Evolutionary conservation across 176 grass and related monocot genomes (phyloP).

Genomic region (Bolboschoenus planiculmis): DNA sequence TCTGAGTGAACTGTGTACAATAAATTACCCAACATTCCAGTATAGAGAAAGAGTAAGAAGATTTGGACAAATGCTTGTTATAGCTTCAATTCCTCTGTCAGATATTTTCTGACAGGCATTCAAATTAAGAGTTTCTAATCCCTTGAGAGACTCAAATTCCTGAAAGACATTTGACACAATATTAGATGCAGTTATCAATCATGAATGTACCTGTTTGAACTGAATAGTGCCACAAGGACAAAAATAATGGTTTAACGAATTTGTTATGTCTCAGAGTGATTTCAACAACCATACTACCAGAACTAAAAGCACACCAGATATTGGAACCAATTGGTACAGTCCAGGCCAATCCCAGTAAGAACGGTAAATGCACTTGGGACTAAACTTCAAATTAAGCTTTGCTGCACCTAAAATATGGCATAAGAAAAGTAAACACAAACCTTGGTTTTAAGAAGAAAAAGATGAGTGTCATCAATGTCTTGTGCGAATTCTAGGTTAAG

Average conservation of each 20-base stretch:
- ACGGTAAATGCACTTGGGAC: background rate
- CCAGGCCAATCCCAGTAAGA: background rate
- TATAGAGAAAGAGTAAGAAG: slow-evolving; percentile 50
- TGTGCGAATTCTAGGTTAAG: slow-evolving; percentile 82
- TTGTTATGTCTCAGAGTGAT: background rate
- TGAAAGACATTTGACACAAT: slow-evolving; percentile 24
- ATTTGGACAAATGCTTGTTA: slow-evolving; percentile 57
- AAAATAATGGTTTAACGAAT: background rate
- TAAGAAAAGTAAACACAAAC: slow-evolving; percentile 16
- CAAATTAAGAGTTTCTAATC: slow-evolving; percentile 62
- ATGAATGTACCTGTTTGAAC: background rate
- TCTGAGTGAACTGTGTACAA: slow-evolving; percentile 3
- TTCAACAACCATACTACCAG: background rate
- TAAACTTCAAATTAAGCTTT: background rate
- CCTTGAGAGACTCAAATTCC: slow-evolving; percentile 42
- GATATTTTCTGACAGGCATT: slow-evolving; percentile 86
- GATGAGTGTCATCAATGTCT: slow-evolving; percentile 68
- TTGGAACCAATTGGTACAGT: background rate
- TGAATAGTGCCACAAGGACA: background rate
- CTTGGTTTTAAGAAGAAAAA: slow-evolving; percentile 67
- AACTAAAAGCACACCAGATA: background rate
- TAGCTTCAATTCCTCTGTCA: slow-evolving; percentile 75
- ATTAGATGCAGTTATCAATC: background rate
- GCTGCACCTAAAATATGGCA: background rate
- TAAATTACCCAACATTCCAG: slow-evolving; percentile 83